Conservation (phyloP, 176 grass and related monocot genomes). For the Avena atlantica region DNA sequence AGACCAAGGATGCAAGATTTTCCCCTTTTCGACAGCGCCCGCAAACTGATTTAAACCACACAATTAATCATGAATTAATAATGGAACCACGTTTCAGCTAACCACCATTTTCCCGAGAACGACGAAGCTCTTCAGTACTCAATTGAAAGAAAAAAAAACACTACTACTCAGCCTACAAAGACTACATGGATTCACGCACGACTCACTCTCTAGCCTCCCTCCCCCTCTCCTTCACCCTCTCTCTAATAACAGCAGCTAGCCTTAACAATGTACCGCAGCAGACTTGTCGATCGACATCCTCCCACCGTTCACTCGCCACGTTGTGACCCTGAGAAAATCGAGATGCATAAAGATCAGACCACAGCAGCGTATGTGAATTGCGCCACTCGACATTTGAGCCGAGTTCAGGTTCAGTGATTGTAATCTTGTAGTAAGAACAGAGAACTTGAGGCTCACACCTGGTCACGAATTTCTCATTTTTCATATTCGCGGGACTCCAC, state of each 20-base stretch:
- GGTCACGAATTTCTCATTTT: conserved; percentile 36
- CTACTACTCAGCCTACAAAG: conserved; percentile 52
- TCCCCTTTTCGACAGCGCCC: neutral
- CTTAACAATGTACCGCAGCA: conserved; percentile 39
- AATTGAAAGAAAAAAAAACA: conserved; percentile 39
- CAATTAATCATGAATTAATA: conserved; percentile 12
- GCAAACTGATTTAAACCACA: neutral
- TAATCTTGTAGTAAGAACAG: neutral
- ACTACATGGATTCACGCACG: conserved; percentile 43
- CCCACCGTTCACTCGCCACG: conserved; percentile 6
- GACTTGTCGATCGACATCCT: neutral
- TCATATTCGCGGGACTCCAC: conserved; percentile 76
- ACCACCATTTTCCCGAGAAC: conserved; percentile 46
- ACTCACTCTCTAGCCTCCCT: neutral
- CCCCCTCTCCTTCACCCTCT: conserved; percentile 9
- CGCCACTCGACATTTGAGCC: neutral
- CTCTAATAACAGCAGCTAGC: conserved; percentile 31
- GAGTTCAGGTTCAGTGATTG: neutral
- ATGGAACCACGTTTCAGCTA: conserved; percentile 42
- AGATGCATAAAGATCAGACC: neutral
- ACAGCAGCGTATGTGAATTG: neutral
- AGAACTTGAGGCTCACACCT: conserved; percentile 37
- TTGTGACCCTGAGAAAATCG: conserved; percentile 31
- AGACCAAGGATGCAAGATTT: neutral
- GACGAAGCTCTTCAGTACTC: conserved; percentile 51